phyloP scores from a whole-genome alignment of 306 rosid genomes.

The Echinosophora koreensis region DNA sequence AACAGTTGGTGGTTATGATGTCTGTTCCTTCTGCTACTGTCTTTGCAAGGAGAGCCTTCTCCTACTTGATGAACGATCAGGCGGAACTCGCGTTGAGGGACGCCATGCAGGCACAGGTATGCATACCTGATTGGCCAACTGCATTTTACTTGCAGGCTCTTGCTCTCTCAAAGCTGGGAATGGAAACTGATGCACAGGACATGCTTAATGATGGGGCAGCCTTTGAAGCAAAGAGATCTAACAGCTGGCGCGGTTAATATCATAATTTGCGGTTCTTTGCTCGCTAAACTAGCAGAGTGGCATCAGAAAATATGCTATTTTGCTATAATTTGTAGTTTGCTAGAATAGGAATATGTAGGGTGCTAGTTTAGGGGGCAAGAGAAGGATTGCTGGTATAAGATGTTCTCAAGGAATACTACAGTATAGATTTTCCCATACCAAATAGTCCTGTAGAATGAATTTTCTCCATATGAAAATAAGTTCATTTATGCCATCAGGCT shows the following conservation, averaged over 20 bases:
- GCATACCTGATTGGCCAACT: conserved; percentile 98
- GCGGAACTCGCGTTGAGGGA: conserved; percentile 90
- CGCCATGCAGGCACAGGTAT: conserved; percentile 97
- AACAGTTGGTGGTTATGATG: conserved; percentile 88
- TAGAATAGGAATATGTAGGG: conserved; percentile 49
- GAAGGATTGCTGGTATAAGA: conserved; percentile 29
- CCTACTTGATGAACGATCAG: conserved; percentile 85
- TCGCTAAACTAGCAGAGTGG: conserved; percentile 45
- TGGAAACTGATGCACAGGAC: conserved; percentile 97
- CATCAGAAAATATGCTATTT: conserved; percentile 43
- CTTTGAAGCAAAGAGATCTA: conserved; percentile 82
- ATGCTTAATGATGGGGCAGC: conserved; percentile 92
- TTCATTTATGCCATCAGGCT: conserved; percentile 26
- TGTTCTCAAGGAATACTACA: conserved; percentile 40
- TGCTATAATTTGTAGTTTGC: conserved; percentile 47
- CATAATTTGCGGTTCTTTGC: conserved; percentile 20
- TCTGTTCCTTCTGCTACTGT: conserved; percentile 82
- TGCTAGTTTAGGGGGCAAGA: conserved; percentile 49
- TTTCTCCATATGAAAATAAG: conserved; percentile 54
- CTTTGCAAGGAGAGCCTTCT: conserved; percentile 86
- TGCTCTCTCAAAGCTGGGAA: conserved; percentile 93
- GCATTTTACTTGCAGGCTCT: conserved; percentile 95
- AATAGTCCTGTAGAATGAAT: conserved; percentile 51
- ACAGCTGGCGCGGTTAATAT: conserved; percentile 77
- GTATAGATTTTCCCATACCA: conserved; percentile 50